phyloP scores from a whole-genome alignment of 768 basidiomycete species.

The Lyophyllum semitale region DNA sequence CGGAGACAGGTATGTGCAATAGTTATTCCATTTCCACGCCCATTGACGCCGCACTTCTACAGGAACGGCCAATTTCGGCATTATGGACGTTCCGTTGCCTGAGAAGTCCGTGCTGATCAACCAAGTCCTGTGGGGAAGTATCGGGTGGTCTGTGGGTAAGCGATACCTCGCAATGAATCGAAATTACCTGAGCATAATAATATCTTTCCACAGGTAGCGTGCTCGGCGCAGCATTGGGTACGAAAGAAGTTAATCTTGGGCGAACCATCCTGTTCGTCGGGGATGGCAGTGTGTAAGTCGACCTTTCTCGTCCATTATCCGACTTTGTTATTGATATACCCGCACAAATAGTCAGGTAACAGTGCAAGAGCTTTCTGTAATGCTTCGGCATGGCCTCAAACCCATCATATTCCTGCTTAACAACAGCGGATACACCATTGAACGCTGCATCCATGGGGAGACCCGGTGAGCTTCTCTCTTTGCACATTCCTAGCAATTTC shows the following conservation, averaged over 20 bases:
- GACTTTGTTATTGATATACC: background rate
- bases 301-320: slow-evolving; percentile 3
- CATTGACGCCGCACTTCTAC: background rate
- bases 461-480: slow-evolving; percentile 35
- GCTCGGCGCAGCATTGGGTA: slow-evolving; percentile 82
- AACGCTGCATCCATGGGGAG: slow-evolving; percentile 73
- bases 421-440: slow-evolving; percentile 86
- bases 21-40: background rate
- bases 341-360: slow-evolving; percentile 60
- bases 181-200: background rate
- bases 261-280: slow-evolving; percentile 86
- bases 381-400: slow-evolving; percentile 70
- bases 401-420: slow-evolving; percentile 87
- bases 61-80: slow-evolving; percentile 84
- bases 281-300: slow-evolving; percentile 73
- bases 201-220: slow-evolving; percentile 44
- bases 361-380: slow-evolving; percentile 83
- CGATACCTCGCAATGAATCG: background rate
- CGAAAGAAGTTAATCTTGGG: slow-evolving; percentile 57
- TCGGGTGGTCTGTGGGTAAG: slow-evolving; percentile 85
- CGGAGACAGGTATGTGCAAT: slow-evolving; percentile 71
- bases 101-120: slow-evolving; percentile 63
- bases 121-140: slow-evolving; percentile 90
- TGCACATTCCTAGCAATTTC: background rate
- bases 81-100: slow-evolving; percentile 80